A percentile compares a stretch with the other conserved stretches of the same genome.
Evolutionary conservation across 495 filamentous ascomycete genomes (phyloP).

Genomic region (Poronia punctata): DNA sequence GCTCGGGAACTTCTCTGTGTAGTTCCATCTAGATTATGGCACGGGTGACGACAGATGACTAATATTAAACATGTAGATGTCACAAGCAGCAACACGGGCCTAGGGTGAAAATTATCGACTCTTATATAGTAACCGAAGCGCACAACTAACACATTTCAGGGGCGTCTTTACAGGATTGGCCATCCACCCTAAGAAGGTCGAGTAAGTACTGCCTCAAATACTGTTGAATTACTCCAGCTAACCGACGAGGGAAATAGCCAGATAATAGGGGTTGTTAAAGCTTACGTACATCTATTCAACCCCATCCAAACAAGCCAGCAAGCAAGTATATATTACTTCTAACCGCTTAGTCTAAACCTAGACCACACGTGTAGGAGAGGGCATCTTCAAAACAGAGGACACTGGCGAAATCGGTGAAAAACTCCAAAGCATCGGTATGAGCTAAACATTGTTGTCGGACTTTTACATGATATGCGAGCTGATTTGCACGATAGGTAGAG

Average conservation of each 20-base stretch:
- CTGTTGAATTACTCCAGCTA: neutral
- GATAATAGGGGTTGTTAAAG: conserved; percentile 84
- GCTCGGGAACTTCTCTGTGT: too few species aligned
- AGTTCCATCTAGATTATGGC: neutral
- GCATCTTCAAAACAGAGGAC: conserved; percentile 82
- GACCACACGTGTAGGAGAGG: conserved; percentile 68
- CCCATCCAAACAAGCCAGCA: neutral
- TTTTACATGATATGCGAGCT: neutral
- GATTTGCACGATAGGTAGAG: conserved; percentile 7
- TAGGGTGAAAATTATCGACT: conserved; percentile 30
- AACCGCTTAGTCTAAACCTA: conserved; percentile 4
- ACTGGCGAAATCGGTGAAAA: conserved; percentile 45
- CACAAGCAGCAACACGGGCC: conserved; percentile 49
- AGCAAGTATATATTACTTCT: too few species aligned
- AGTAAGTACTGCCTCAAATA: too few species aligned
- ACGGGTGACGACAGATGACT: neutral
- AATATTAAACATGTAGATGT: neutral
- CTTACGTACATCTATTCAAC: conserved; percentile 32
- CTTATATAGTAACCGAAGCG: neutral
- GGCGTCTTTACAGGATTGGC: conserved; percentile 68
- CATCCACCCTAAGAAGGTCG: conserved; percentile 43
- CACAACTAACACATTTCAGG: conserved; percentile 18
- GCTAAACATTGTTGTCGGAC: neutral
- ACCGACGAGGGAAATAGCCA: conserved; percentile 11
- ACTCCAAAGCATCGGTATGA: conserved; percentile 39